Evolutionary conservation across 2,329 filamentous ascomycete species (phyloP).

Genomic region (Nothophoma quercina): DNA sequence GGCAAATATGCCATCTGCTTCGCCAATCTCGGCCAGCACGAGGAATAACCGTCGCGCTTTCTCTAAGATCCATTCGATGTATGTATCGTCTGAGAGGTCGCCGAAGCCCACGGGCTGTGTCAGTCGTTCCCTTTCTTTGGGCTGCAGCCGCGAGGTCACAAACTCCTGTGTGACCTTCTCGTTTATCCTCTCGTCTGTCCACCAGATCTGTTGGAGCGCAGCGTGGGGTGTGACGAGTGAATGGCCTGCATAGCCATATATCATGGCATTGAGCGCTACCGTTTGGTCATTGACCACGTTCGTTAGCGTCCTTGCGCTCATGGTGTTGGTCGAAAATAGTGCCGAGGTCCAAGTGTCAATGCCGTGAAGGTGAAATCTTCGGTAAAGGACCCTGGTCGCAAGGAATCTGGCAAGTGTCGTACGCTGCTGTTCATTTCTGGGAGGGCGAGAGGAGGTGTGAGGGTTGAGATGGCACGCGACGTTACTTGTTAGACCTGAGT

Average conservation of each 20-base stretch:
- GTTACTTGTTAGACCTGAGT: slow-evolving; percentile 25
- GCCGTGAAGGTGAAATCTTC: slow-evolving; percentile 23
- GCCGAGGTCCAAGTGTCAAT: slow-evolving; percentile 20
- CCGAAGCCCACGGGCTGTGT: slow-evolving; percentile 72
- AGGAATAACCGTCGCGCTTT: slow-evolving; percentile 75
- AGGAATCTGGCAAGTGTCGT: slow-evolving; percentile 22
- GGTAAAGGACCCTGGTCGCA: slow-evolving; percentile 27
- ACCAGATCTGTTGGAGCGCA: slow-evolving; percentile 67
- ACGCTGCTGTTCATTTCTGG: slow-evolving; percentile 38
- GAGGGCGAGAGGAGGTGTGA: slow-evolving; percentile 17
- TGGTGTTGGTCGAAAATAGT: slow-evolving; percentile 26
- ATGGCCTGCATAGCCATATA: slow-evolving; percentile 60
- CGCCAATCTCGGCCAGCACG: slow-evolving; percentile 72
- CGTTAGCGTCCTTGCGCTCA: slow-evolving; percentile 50
- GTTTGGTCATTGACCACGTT: slow-evolving; percentile 54
- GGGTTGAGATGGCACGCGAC: slow-evolving; percentile 9
- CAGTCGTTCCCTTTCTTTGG: slow-evolving; percentile 68
- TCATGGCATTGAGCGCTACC: slow-evolving; percentile 58
- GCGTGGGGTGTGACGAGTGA: slow-evolving; percentile 59
- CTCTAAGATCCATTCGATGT: slow-evolving; percentile 78
- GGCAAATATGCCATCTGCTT: slow-evolving; percentile 77
- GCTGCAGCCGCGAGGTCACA: slow-evolving; percentile 69
- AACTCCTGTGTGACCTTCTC: slow-evolving; percentile 73
- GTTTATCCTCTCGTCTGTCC: slow-evolving; percentile 74
- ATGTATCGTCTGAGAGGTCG: slow-evolving; percentile 74